These are phyloP conservation scores for Aspergillus pseudoterreus DNA, from an alignment of 2,329 filamentous ascomycete species.

Conservation along the genomic window DNA sequence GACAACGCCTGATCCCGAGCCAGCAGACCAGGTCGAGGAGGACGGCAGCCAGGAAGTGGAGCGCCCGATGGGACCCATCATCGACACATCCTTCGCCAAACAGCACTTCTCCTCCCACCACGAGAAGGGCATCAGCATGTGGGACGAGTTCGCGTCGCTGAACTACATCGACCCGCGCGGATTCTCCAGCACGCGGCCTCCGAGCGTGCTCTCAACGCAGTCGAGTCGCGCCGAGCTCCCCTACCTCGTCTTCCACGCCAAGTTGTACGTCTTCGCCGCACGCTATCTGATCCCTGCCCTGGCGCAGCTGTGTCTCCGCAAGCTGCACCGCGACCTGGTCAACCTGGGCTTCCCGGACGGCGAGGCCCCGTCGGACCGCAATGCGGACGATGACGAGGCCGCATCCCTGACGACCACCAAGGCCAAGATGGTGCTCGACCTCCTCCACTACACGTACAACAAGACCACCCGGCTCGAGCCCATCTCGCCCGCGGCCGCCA, in stretches of 20 bases:
- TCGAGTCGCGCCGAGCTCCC: constrained; percentile 24
- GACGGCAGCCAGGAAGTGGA: background rate
- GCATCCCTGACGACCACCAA: constrained; percentile 24
- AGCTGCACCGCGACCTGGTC: constrained; percentile 36
- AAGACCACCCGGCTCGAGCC: constrained; percentile 39
- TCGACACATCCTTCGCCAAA: constrained; percentile 36
- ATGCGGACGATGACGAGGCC: constrained; percentile 15
- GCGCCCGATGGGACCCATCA: constrained; percentile 12
- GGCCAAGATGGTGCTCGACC: constrained; percentile 33
- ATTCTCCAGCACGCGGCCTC: constrained; percentile 5
- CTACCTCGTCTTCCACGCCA: constrained; percentile 42
- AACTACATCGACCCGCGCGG: constrained; percentile 30
- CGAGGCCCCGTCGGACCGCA: constrained; percentile 9
- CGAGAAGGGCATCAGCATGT: constrained; percentile 31
- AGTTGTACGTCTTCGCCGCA: constrained; percentile 42
- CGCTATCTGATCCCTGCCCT: constrained; percentile 39
- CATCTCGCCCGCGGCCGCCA: constrained; percentile 32
- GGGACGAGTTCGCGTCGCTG: constrained; percentile 37
- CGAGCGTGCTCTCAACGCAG: constrained; percentile 8
- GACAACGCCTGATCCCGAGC: constrained; percentile 8
- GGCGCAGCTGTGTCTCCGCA: constrained; percentile 38
- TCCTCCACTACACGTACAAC: constrained; percentile 38
- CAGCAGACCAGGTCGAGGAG: background rate
- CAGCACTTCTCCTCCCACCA: constrained; percentile 27
- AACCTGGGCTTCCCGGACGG: constrained; percentile 24